Evolutionary conservation across 1,139 yeast genomes (phyloP), one percentile per base, ranked within the genome.

Genomic region (Candida pseudocylindracea): DNA sequence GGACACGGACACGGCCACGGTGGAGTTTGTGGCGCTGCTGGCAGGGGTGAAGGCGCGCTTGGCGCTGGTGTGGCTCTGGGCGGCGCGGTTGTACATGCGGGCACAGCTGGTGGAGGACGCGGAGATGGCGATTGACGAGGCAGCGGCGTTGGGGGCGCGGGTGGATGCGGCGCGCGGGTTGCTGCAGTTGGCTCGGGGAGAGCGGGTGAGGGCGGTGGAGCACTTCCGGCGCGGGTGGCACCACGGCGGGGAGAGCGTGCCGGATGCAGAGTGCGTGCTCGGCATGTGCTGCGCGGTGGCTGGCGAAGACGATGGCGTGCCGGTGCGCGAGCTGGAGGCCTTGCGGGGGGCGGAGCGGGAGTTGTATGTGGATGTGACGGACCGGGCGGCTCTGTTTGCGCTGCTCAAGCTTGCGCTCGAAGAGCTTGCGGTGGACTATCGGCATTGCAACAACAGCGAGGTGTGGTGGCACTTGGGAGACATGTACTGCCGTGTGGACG

Each of bases 51-150:
- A 31, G 25, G 25, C 24, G 24, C 28, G 12, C 24, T 48, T 73
- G 33, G 80, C 73, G 42, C 60, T 60, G 27, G 45, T 79, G 10
- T 83, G 94, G 94, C 49, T 81, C 34, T 69, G 81, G 68, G 62
- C 80, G 0, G 64, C 83, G 1, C 63, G 63, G 30, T 54, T 80
- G 29, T 83, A 79, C 47, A 53, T 67, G 41, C 65, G 68, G 39
- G 59, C 67, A 5, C 72, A 65, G 1, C 53, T 67, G 34, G 40
- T 52, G 4, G 63, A 56, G 7, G 92, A 80, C 37, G 70, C 85
- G 9, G 73, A 71, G 42, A 72, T 68, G 38, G 78, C 93, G 33
- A 60, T 81, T 7, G 60, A 63, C 8, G 93, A 81, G 46, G 81
- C 92, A 1, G 78, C 68, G 38, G 51, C 59, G 2, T 52, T 59